Percentiles rank a stretch among this genome's conserved stretches.
phyloP scores from a whole-genome alignment of 495 filamentous ascomycete species.

The Penicillium lividum region DNA sequence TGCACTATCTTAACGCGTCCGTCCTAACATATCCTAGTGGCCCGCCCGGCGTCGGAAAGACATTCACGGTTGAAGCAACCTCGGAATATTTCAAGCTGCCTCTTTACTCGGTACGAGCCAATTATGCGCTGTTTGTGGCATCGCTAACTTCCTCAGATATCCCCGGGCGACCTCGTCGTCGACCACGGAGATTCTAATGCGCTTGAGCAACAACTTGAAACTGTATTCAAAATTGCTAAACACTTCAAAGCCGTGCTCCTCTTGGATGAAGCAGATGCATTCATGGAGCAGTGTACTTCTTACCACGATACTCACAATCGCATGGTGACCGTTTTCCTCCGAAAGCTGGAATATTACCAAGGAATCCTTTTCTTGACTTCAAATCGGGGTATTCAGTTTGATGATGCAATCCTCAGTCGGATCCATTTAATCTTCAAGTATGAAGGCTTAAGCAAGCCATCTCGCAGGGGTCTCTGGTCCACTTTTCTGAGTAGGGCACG shows the following conservation, averaged over 20 bases:
- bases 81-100: constrained; percentile 28
- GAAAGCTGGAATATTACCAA: constrained; percentile 58
- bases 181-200: constrained; percentile 21
- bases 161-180: constrained; percentile 22
- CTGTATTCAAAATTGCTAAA: constrained; percentile 29
- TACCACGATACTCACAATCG: constrained; percentile 28
- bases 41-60: constrained; percentile 36
- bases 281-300: constrained; percentile 30
- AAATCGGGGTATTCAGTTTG: constrained; percentile 31
- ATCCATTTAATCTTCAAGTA: constrained; percentile 48
- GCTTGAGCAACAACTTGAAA: constrained; percentile 24
- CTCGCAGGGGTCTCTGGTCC: constrained; percentile 28
- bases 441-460: constrained; percentile 30
- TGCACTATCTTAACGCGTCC: background rate
- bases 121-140: background rate
- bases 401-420: constrained; percentile 46
- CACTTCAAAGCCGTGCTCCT: constrained; percentile 37
- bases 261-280: constrained; percentile 50
- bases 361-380: constrained; percentile 38
- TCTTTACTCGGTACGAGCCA: constrained; percentile 26
- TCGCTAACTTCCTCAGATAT: constrained; percentile 24
- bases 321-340: constrained; percentile 48
- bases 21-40: constrained; percentile 24
- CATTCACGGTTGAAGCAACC: constrained; percentile 35
- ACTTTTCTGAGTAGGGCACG: constrained; percentile 15